phyloP scores from a whole-genome alignment of 2,329 filamentous ascomycete genomes.

The Alternaria sp. region DNA sequence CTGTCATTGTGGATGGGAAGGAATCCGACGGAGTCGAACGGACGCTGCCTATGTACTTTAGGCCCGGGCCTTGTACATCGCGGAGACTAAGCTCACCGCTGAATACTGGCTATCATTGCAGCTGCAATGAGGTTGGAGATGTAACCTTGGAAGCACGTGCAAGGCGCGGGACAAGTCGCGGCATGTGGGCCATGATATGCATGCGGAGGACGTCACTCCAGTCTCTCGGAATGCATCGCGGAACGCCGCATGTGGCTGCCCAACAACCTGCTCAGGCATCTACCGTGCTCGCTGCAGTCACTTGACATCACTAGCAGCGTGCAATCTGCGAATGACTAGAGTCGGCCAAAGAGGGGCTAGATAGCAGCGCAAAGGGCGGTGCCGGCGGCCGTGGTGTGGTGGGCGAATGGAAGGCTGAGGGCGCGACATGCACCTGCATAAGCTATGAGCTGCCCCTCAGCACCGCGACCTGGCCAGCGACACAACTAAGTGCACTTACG shows the following conservation, averaged over 20 bases:
- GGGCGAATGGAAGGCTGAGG: slow-evolving; percentile 8
- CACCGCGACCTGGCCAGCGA: slow-evolving; percentile 11
- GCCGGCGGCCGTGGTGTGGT: not conserved
- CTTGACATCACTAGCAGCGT: not conserved
- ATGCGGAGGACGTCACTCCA: slow-evolving; percentile 17
- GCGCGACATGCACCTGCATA: slow-evolving; percentile 23
- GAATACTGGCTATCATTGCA: not conserved
- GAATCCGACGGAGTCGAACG: not conserved
- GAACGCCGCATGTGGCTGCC: slow-evolving; percentile 11
- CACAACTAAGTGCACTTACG: slow-evolving; percentile 11
- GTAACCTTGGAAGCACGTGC: not conserved
- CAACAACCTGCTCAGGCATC: not conserved
- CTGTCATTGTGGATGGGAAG: not conserved
- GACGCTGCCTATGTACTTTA: not conserved
- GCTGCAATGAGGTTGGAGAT: not conserved
- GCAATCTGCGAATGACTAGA: not conserved
- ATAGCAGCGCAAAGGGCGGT: slow-evolving; percentile 14
- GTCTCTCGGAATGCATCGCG: slow-evolving; percentile 17
- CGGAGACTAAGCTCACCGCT: not conserved
- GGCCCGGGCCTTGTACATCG: not conserved
- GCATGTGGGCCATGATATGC: slow-evolving; percentile 3
- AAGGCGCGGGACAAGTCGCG: not conserved
- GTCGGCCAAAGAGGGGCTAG: slow-evolving; percentile 2
- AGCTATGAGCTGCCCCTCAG: slow-evolving; percentile 20
- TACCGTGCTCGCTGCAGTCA: slow-evolving; percentile 1